Evolutionary conservation across 345 rosid genomes (phyloP).

Genomic region (Xanthoceras sorbifolium): DNA sequence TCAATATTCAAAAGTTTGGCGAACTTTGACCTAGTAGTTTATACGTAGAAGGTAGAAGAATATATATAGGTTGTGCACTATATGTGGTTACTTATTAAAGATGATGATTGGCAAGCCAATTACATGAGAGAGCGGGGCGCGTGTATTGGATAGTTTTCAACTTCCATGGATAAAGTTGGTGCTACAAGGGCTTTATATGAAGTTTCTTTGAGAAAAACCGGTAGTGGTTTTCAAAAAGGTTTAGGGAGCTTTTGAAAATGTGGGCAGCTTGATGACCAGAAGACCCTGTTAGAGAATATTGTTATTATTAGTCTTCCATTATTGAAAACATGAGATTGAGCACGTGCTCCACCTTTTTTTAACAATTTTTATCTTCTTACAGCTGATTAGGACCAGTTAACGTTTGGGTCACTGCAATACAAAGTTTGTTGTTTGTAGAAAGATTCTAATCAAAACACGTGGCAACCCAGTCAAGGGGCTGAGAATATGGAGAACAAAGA

Average conservation of each 20-base stretch:
- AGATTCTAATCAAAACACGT: not conserved
- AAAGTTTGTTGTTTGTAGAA: not conserved
- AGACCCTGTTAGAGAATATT: conserved; percentile 20
- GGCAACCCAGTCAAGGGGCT: not conserved
- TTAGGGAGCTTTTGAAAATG: conserved; percentile 24
- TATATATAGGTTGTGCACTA: not conserved
- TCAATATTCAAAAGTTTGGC: conserved; percentile 33
- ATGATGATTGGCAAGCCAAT: conserved; percentile 15
- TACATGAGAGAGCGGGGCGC: not conserved
- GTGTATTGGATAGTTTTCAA: not conserved
- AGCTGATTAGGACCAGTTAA: conserved; percentile 1
- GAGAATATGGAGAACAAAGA: not conserved
- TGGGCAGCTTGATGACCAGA: conserved; percentile 20
- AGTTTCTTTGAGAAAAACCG: not conserved
- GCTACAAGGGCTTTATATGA: no score
- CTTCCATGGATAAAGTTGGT: not conserved
- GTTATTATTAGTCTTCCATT: not conserved
- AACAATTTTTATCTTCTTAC: not conserved
- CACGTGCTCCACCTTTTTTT: not conserved
- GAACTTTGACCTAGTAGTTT: conserved; percentile 19
- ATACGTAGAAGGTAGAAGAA: not conserved
- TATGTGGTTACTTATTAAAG: conserved; percentile 21
- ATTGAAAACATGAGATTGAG: not conserved
- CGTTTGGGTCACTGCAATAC: conserved; percentile 8
- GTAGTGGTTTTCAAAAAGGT: conserved; percentile 3